Evolutionary conservation across 176 grass and related monocot species (phyloP).

Genomic region (Chrysopogon serrulatus): DNA sequence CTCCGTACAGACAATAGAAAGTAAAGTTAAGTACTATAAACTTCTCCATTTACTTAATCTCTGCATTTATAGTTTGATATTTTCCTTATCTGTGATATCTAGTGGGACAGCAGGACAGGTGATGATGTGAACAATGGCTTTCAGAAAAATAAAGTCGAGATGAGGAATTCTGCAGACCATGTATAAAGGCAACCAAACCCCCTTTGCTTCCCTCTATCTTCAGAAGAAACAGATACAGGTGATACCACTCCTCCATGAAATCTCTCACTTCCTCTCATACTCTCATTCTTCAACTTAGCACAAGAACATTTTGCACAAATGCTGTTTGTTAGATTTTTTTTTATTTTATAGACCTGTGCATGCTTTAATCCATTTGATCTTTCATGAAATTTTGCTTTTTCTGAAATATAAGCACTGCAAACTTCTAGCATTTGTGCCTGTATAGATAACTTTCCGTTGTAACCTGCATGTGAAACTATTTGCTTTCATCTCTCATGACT

Average conservation of each 20-base stretch:
- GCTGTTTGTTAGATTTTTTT: background rate
- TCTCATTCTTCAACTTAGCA: background rate
- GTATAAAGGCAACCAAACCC: constrained; percentile 27
- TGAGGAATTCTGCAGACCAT: constrained; percentile 12
- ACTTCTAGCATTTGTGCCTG: background rate
- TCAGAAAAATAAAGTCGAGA: background rate
- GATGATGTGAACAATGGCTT: background rate
- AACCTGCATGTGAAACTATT: background rate
- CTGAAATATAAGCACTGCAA: background rate
- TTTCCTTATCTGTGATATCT: background rate
- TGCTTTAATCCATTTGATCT: constrained; percentile 3
- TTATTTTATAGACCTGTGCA: background rate
- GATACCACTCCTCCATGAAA: background rate
- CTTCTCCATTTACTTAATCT: background rate
- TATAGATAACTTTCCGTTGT: background rate
- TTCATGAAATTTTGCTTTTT: background rate
- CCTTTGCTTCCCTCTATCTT: constrained; percentile 1
- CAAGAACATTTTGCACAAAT: constrained; percentile 3
- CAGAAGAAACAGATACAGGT: constrained; percentile 29
- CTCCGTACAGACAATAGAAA: background rate
- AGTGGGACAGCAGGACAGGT: constrained; percentile 20
- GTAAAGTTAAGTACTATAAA: background rate
- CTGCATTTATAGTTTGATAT: background rate
- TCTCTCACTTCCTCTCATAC: background rate
- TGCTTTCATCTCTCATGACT: background rate